Conservation (phyloP, 2,329 filamentous ascomycete genomes). For the Colletotrichum agaves region DNA sequence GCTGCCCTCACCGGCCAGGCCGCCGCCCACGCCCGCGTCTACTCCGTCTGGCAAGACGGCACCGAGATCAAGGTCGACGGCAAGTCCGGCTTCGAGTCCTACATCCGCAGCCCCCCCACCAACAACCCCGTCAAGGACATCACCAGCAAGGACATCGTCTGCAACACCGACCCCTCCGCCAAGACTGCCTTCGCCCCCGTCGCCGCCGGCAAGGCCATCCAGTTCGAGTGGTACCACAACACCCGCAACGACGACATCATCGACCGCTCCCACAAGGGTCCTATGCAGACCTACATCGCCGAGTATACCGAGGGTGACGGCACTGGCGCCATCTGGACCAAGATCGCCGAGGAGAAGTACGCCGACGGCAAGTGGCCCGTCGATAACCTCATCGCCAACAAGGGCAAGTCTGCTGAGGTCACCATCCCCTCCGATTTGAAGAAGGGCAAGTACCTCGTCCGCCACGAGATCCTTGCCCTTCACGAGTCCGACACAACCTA, state of each 20-base stretch:
- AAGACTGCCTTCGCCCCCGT: constrained; percentile 52
- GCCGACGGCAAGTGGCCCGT: constrained; percentile 55
- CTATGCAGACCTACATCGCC: constrained; percentile 64
- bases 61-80: constrained; percentile 44
- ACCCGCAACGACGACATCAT: constrained; percentile 63
- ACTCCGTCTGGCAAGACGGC: constrained; percentile 59
- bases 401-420: constrained; percentile 58
- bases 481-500: constrained; percentile 55
- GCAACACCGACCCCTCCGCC: constrained; percentile 54
- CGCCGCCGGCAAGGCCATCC: constrained; percentile 59
- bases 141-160: constrained; percentile 53
- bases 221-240: constrained; percentile 64
- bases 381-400: constrained; percentile 58
- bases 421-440: constrained; percentile 57
- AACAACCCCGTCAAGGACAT: constrained; percentile 59
- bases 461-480: constrained; percentile 65
- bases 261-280: constrained; percentile 62
- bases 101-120: constrained; percentile 57
- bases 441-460: constrained; percentile 63
- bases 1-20: constrained; percentile 50
- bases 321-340: constrained; percentile 62
- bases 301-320: constrained; percentile 54
- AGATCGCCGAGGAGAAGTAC: constrained; percentile 51
- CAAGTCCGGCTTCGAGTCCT: constrained; percentile 51
- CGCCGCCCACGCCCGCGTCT: constrained; percentile 59